Percentiles rank a stretch among this genome's conserved stretches.
Evolutionary conservation across 2,329 filamentous ascomycete species (phyloP).

Genomic region (Botrytis medusae): DNA sequence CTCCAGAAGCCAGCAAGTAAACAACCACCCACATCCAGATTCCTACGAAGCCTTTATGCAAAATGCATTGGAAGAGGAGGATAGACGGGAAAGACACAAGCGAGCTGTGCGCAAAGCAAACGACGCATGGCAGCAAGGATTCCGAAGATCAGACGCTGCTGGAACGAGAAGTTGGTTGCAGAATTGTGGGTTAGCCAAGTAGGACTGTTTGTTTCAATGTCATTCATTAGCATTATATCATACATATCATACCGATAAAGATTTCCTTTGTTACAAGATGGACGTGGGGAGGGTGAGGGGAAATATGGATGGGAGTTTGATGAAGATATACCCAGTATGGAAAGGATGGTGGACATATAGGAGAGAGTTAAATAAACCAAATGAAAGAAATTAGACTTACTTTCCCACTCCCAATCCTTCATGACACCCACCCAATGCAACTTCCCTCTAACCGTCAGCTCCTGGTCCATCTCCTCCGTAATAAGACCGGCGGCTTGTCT

Average conservation of each 20-base stretch:
- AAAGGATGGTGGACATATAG: not conserved
- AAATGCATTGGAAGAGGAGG: not conserved
- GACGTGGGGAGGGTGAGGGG: not conserved
- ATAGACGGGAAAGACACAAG: slow-evolving; percentile 7
- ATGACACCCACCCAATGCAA: slow-evolving; percentile 72
- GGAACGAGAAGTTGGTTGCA: slow-evolving; percentile 16
- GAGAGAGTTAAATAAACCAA: not conserved
- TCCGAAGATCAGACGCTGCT: not conserved
- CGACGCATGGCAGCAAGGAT: slow-evolving; percentile 14
- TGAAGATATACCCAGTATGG: not conserved
- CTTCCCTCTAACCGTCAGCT: slow-evolving; percentile 63
- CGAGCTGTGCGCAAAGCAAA: slow-evolving; percentile 1
- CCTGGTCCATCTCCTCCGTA: slow-evolving; percentile 51
- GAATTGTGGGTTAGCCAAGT: slow-evolving; percentile 18
- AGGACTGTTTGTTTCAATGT: slow-evolving; percentile 10
- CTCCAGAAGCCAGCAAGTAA: not conserved
- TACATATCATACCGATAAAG: not conserved
- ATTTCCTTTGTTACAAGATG: slow-evolving; percentile 3
- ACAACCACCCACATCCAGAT: not conserved
- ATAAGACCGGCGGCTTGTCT: slow-evolving; percentile 30
- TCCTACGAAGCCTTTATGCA: slow-evolving; percentile 20
- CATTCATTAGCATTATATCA: not conserved
- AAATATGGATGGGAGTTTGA: not conserved
- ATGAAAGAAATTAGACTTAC: slow-evolving; percentile 46
- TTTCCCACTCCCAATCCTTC: slow-evolving; percentile 72